Evolutionary conservation across 208 protist species (phyloP).

Genomic region (Trypanosoma conorhini): DNA sequence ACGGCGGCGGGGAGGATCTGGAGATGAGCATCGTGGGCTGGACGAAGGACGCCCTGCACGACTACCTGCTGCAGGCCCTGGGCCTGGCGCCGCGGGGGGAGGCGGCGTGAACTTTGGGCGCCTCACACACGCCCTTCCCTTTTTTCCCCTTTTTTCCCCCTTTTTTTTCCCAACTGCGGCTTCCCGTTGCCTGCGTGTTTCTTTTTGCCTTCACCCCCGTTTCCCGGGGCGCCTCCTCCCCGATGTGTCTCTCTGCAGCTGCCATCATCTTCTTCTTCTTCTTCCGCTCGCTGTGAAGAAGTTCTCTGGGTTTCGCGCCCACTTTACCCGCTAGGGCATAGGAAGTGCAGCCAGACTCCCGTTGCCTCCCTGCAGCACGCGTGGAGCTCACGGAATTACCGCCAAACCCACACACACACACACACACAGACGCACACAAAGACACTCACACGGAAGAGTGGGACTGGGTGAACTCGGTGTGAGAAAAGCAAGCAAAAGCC

Average conservation of each 20-base stretch:
- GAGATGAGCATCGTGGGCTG: constrained; percentile 33
- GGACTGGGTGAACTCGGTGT: no score
- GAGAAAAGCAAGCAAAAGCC: no score
- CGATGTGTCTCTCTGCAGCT: no score
- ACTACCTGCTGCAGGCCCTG: constrained; percentile 26
- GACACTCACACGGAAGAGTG: no score
- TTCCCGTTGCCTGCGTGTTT: background rate
- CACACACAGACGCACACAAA: background rate
- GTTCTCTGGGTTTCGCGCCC: background rate
- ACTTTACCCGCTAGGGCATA: constrained; percentile 4
- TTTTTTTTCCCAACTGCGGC: background rate
- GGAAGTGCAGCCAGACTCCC: no score
- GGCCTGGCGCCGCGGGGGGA: constrained; percentile 3
- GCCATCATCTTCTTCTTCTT: constrained; percentile 13
- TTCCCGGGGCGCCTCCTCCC: no score
- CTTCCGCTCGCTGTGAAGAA: background rate
- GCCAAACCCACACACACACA: background rate
- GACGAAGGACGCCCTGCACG: constrained; percentile 30
- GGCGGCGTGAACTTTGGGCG: background rate
- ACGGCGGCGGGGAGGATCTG: constrained; percentile 20
- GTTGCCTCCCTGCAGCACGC: background rate
- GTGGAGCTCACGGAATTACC: background rate
- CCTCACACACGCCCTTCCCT: background rate
- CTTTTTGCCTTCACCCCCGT: constrained; percentile 11
- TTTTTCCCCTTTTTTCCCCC: constrained; percentile 14